Evolutionary conservation across 495 filamentous ascomycete genomes (phyloP).

Genomic region (Podospora conica): DNA sequence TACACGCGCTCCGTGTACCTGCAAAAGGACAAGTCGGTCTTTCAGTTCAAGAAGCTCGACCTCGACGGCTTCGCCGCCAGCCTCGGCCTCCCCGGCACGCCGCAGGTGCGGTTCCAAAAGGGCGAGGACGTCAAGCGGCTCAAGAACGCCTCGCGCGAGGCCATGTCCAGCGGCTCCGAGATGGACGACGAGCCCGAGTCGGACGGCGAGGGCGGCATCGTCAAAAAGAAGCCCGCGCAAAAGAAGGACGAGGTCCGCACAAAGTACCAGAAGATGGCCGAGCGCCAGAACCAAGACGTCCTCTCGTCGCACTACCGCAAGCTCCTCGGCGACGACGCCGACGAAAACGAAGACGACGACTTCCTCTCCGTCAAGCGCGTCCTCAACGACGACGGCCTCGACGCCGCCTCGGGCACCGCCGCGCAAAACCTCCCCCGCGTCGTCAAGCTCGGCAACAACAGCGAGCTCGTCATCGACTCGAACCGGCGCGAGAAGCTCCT

Average conservation of each 20-base stretch:
- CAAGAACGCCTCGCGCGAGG: constrained; percentile 75
- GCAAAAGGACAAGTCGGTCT: constrained; percentile 89
- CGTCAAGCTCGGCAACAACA: constrained; percentile 46
- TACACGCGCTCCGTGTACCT: constrained; percentile 78
- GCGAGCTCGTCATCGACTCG: constrained; percentile 76
- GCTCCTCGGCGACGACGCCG: constrained; percentile 63
- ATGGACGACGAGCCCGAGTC: constrained; percentile 21
- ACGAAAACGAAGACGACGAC: constrained; percentile 61
- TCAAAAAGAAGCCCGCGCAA: constrained; percentile 36
- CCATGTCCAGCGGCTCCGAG: constrained; percentile 47
- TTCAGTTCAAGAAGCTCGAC: constrained; percentile 71
- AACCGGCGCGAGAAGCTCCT: constrained; percentile 89
- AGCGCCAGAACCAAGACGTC: constrained; percentile 90
- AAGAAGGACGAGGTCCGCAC: constrained; percentile 69
- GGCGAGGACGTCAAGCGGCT: constrained; percentile 75
- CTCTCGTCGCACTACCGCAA: constrained; percentile 86
- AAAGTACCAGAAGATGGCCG: constrained; percentile 95
- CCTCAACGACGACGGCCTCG: constrained; percentile 50
- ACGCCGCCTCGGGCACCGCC: constrained; percentile 29
- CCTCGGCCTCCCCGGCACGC: constrained; percentile 82
- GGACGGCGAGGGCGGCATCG: constrained; percentile 40
- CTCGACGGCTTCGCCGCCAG: constrained; percentile 81
- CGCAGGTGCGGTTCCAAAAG: constrained; percentile 85
- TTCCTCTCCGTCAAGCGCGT: constrained; percentile 88
- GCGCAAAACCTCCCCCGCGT: constrained; percentile 37